phyloP scores from a whole-genome alignment of 208 protist species.

The Borovskyia barvae region DNA sequence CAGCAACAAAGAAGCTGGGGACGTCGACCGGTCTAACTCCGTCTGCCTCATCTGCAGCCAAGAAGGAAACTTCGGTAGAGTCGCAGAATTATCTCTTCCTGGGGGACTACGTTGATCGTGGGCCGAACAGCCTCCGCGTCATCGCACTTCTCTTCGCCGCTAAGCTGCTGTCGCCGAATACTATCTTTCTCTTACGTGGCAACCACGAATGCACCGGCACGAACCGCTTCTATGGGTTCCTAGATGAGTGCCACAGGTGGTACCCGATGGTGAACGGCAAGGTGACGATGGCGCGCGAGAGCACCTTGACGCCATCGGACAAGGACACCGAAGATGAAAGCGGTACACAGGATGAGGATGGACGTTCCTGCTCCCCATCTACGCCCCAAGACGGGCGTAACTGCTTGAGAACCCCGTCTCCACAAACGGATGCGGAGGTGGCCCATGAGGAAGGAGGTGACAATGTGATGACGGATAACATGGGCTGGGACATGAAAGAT shows the following conservation, averaged over 20 bases:
- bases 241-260: constrained; percentile 96
- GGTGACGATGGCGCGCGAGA: constrained; percentile 28
- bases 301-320: constrained; percentile 14
- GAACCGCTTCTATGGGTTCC: constrained; percentile 99
- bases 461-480: constrained; percentile 8
- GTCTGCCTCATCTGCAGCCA: neutral
- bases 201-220: constrained; percentile 99
- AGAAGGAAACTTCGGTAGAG: neutral
- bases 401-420: neutral
- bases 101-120: constrained; percentile 99
- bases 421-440: neutral
- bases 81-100: constrained; percentile 97
- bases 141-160: constrained; percentile 93
- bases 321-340: constrained; percentile 40
- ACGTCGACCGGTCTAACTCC: neutral
- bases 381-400: neutral
- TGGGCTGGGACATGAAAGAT: constrained; percentile 64
- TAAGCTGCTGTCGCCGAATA: constrained; percentile 97
- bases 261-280: constrained; percentile 67
- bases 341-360: constrained; percentile 2
- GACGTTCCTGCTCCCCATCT: no score
- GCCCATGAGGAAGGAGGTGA: constrained; percentile 6
- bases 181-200: constrained; percentile 98
- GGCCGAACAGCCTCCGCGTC: constrained; percentile 95
- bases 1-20: neutral